Percentiles rank a stretch among this genome's conserved stretches.
Conservation (phyloP, 2,329 filamentous ascomycete species). For the Fusarium anguioides region DNA sequence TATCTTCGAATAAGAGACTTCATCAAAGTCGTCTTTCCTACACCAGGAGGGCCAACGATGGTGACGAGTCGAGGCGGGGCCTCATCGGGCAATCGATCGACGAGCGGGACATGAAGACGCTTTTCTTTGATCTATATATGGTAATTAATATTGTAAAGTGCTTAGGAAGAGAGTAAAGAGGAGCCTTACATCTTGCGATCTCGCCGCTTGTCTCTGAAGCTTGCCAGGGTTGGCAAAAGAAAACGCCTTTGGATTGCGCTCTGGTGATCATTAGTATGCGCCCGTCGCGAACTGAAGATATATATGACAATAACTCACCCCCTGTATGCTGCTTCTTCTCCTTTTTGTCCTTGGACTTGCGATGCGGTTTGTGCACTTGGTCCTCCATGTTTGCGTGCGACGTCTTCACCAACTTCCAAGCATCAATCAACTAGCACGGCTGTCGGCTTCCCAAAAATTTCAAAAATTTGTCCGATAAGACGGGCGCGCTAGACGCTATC, state of each 20-base stretch:
- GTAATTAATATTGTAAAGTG: slow-evolving; percentile 38
- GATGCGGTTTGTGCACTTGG: slow-evolving; percentile 86
- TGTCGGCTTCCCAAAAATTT: slow-evolving; percentile 43
- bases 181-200: slow-evolving; percentile 74
- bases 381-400: slow-evolving; percentile 73
- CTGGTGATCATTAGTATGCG: slow-evolving; percentile 54
- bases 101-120: slow-evolving; percentile 92
- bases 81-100: slow-evolving; percentile 95
- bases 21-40: slow-evolving; percentile 94
- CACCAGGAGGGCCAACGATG: slow-evolving; percentile 93
- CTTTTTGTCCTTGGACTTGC: slow-evolving; percentile 91
- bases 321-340: slow-evolving; percentile 58
- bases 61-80: slow-evolving; percentile 92
- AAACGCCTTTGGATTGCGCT: slow-evolving; percentile 90
- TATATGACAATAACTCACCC: background rate
- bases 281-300: background rate
- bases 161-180: background rate
- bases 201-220: slow-evolving; percentile 77
- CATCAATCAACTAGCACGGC: slow-evolving; percentile 33
- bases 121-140: slow-evolving; percentile 85
- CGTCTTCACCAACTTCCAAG: slow-evolving; percentile 39
- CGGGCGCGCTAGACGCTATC: slow-evolving; percentile 27
- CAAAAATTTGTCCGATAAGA: slow-evolving; percentile 42
- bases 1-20: slow-evolving; percentile 95
- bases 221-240: slow-evolving; percentile 85